These are phyloP conservation scores for Fusarium coffeatum DNA, from an alignment of 2,329 filamentous ascomycete species.

Conservation along the genomic window DNA sequence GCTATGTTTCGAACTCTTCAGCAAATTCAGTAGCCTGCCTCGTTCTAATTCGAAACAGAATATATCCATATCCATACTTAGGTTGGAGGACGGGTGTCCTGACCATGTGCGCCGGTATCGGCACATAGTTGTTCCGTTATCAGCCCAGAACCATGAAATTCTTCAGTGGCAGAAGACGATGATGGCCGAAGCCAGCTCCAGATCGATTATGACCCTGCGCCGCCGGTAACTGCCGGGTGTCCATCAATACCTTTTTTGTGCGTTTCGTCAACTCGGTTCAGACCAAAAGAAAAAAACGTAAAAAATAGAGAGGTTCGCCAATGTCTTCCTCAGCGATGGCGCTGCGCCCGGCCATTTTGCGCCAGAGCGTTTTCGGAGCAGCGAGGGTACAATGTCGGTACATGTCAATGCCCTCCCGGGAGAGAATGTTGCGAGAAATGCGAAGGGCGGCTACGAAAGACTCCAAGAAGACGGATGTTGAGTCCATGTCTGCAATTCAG, in stretches of 20 bases:
- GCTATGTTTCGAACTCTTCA: not conserved
- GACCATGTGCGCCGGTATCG: slow-evolving; percentile 6
- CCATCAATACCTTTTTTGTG: slow-evolving; percentile 4
- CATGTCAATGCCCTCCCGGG: slow-evolving; percentile 43
- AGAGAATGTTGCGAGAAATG: slow-evolving; percentile 47
- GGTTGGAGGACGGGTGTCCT: not conserved
- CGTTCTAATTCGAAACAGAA: not conserved
- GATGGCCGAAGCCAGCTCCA: slow-evolving; percentile 16
- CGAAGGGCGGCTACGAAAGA: slow-evolving; percentile 41
- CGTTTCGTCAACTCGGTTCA: not conserved
- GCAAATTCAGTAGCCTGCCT: not conserved
- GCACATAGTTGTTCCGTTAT: slow-evolving; percentile 40
- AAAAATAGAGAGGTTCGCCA: not conserved
- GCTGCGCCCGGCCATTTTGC: slow-evolving; percentile 40
- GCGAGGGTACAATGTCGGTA: slow-evolving; percentile 44
- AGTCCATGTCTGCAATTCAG: slow-evolving; percentile 50
- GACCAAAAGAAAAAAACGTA: not conserved
- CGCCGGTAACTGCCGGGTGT: slow-evolving; percentile 42
- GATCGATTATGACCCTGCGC: slow-evolving; percentile 44
- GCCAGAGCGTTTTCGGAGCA: slow-evolving; percentile 36
- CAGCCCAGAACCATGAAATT: slow-evolving; percentile 44
- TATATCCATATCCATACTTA: not conserved
- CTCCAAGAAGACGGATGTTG: slow-evolving; percentile 41
- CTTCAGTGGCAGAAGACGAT: slow-evolving; percentile 27
- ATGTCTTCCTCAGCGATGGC: slow-evolving; percentile 41